A percentile compares a stretch with the other conserved stretches of the same genome.
phyloP scores from a whole-genome alignment of 176 grass and related monocot genomes.

The Musa itinerans region DNA sequence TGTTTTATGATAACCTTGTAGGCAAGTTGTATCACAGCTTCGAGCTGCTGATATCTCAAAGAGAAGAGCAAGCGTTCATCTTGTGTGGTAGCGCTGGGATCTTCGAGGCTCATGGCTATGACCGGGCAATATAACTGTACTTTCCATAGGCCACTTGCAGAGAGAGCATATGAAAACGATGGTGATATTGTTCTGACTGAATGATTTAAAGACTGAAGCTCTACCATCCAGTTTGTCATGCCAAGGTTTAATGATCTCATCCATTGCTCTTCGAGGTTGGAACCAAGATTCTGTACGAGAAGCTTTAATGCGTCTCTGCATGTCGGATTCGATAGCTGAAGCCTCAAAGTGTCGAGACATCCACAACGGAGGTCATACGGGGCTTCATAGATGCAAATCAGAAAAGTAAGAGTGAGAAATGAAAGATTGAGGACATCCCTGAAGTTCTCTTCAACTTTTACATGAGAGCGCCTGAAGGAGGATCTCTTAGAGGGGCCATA shows the following conservation, averaged over 20 bases:
- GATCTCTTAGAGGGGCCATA: conserved; percentile 39
- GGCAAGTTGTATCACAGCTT: conserved; percentile 77
- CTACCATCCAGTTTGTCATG: conserved; percentile 70
- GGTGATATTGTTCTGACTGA: conserved; percentile 22
- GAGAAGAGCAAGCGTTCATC: conserved; percentile 78
- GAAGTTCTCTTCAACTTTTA: conserved; percentile 43
- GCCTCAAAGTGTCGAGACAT: conserved; percentile 46
- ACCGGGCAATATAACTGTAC: conserved; percentile 82
- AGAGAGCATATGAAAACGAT: conserved; percentile 59
- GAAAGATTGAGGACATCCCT: conserved; percentile 60
- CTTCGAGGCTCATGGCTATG: conserved; percentile 63
- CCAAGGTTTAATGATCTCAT: conserved; percentile 75
- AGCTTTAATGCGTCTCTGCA: conserved; percentile 49
- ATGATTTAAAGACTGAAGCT: conserved; percentile 37
- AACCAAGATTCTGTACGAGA: conserved; percentile 54
- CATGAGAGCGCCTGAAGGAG: conserved; percentile 39
- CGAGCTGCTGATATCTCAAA: conserved; percentile 74
- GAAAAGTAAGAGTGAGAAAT: conserved; percentile 71
- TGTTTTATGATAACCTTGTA: conserved; percentile 44
- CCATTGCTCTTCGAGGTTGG: conserved; percentile 76
- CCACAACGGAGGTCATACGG: conserved; percentile 50
- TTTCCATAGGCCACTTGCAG: conserved; percentile 72
- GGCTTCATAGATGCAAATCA: conserved; percentile 76
- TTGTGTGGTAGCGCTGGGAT: conserved; percentile 42
- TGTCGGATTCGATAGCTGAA: conserved; percentile 46